phyloP scores from a whole-genome alignment of 176 grass and related monocot species.

The Luzula sylvatica region DNA sequence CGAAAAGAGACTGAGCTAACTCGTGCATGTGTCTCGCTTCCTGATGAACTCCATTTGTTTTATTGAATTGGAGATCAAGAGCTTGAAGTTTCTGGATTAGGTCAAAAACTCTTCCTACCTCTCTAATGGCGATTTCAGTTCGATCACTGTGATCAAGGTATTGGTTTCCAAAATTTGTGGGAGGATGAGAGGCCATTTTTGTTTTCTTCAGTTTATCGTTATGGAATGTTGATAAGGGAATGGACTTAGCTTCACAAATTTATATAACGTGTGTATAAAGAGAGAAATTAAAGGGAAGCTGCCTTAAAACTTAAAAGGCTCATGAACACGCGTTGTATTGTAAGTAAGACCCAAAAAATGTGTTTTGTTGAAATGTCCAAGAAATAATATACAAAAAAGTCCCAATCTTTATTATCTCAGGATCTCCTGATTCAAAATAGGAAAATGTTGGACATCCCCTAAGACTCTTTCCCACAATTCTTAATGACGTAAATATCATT shows the following conservation, averaged over 20 bases:
- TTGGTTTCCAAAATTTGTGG: neutral
- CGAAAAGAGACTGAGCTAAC: conserved; percentile 11
- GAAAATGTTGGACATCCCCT: too few relatives aligned
- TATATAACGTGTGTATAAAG: neutral
- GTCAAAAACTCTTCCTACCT: conserved; percentile 8
- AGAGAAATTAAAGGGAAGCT: too few relatives aligned
- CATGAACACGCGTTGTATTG: too few relatives aligned
- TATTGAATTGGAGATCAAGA: conserved; percentile 4
- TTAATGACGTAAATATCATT: too few relatives aligned
- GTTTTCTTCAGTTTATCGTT: neutral
- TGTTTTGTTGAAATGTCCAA: too few relatives aligned
- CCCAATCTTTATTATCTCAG: too few relatives aligned
- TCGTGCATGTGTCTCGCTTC: neutral
- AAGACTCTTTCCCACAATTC: too few relatives aligned
- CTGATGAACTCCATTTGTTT: neutral
- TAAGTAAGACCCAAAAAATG: too few relatives aligned
- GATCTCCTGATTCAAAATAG: too few relatives aligned
- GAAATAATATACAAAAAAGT: too few relatives aligned
- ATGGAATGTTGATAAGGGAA: neutral
- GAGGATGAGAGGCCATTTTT: neutral
- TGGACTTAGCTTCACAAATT: neutral
- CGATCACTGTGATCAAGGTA: neutral
- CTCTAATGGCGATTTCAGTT: conserved; percentile 1
- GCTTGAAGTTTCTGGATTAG: conserved; percentile 2
- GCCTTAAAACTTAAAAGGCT: too few relatives aligned